These are phyloP conservation scores for Penicillium sp. DNA, from an alignment of 2,329 filamentous ascomycete genomes.

Conservation along the genomic window DNA sequence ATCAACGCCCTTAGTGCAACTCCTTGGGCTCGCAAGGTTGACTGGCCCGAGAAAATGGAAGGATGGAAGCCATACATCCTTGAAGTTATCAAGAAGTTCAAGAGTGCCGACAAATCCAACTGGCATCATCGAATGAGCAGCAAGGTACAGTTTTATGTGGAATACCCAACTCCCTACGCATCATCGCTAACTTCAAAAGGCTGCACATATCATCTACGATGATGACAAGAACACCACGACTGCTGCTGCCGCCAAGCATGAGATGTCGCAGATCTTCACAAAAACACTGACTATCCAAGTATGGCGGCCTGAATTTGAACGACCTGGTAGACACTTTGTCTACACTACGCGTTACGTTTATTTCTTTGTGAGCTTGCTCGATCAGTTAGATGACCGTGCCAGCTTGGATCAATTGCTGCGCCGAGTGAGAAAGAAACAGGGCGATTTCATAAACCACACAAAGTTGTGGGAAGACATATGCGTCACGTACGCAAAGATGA, in stretches of 20 bases:
- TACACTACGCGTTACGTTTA: conserved; percentile 85
- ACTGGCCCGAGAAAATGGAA: conserved; percentile 49
- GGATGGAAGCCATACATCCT: conserved; percentile 63
- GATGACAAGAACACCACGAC: conserved; percentile 53
- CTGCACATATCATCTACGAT: conserved; percentile 63
- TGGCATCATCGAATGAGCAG: conserved; percentile 93
- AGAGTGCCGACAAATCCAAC: conserved; percentile 79
- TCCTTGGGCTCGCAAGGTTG: conserved; percentile 55
- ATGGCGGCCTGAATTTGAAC: conserved; percentile 88
- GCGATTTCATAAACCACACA: conserved; percentile 66
- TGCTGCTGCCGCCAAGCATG: conserved; percentile 66
- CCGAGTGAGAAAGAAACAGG: conserved; percentile 76
- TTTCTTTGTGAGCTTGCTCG: conserved; percentile 74
- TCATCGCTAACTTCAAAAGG: conserved; percentile 38
- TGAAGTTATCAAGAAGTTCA: conserved; percentile 57
- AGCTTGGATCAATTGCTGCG: conserved; percentile 77
- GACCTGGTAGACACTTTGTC: conserved; percentile 82
- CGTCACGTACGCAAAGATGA: conserved; percentile 56
- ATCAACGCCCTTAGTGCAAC: conserved; percentile 53
- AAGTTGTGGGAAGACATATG: conserved; percentile 64
- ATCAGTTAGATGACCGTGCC: conserved; percentile 69
- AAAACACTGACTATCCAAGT: conserved; percentile 95
- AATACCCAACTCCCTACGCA: conserved; percentile 14
- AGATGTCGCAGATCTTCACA: conserved; percentile 84
- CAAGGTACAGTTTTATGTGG: conserved; percentile 53